Conservation (phyloP, 2,329 filamentous ascomycete genomes). For the Penicillium sp. region DNA sequence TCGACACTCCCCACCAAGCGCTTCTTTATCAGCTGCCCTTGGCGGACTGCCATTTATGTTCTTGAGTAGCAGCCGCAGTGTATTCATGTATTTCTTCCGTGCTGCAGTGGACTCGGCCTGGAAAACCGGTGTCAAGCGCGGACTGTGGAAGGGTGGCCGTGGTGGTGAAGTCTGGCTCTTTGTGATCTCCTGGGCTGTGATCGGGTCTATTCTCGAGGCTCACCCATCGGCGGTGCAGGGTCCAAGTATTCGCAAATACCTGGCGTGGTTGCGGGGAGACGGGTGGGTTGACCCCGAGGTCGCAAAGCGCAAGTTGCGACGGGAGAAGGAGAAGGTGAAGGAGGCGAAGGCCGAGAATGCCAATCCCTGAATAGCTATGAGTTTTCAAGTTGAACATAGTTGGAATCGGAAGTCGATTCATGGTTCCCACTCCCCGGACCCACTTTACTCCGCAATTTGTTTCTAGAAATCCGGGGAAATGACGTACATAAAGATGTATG, state of each 20-base stretch:
- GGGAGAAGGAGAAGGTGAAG: constrained; percentile 30
- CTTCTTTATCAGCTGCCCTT: constrained; percentile 77
- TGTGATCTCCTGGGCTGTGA: constrained; percentile 68
- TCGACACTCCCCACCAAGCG: constrained; percentile 72
- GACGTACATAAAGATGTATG: constrained; percentile 56
- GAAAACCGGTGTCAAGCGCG: constrained; percentile 88
- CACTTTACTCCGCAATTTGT: constrained; percentile 15
- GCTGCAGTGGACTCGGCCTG: constrained; percentile 77
- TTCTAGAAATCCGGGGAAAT: neutral
- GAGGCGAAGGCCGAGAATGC: constrained; percentile 18
- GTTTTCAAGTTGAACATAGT: too few species aligned
- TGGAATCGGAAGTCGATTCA: neutral
- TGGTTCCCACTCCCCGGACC: neutral
- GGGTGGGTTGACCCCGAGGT: constrained; percentile 65
- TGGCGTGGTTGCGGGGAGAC: constrained; percentile 70
- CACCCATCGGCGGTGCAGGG: constrained; percentile 65
- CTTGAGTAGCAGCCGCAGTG: constrained; percentile 51
- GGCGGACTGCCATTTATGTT: constrained; percentile 77
- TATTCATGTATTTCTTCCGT: constrained; percentile 74
- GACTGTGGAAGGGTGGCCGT: constrained; percentile 77
- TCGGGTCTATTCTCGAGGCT: constrained; percentile 71
- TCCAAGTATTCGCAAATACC: constrained; percentile 61
- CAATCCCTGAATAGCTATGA: neutral
- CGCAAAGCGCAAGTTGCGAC: constrained; percentile 32
- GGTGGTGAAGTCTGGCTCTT: constrained; percentile 84